A percentile compares a stretch with the other conserved stretches of the same genome.
Conservation (phyloP, 805 yeast species). For the Hanseniaspora taiwanica region DNA sequence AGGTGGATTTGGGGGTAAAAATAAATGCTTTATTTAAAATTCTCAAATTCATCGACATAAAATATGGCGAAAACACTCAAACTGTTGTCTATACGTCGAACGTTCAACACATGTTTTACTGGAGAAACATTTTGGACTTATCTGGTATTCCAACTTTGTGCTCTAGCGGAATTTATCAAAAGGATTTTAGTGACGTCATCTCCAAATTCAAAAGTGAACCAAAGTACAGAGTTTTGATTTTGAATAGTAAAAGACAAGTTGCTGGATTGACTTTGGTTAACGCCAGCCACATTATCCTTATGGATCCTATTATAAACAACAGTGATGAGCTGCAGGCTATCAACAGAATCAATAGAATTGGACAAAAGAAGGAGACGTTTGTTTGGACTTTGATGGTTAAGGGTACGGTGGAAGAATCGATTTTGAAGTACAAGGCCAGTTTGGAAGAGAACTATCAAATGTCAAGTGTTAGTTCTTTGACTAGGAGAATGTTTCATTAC, state of each 20-base stretch:
- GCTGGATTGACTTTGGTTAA: conserved; percentile 84
- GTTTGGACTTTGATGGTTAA: conserved; percentile 87
- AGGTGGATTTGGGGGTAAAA: conserved; percentile 64
- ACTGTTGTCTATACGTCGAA: conserved; percentile 85
- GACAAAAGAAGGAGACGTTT: conserved; percentile 67
- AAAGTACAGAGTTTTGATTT: conserved; percentile 64
- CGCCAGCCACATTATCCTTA: conserved; percentile 82
- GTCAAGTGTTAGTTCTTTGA: too few relatives aligned
- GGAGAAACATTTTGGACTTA: conserved; percentile 47
- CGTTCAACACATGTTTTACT: conserved; percentile 38
- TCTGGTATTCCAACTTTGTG: conserved; percentile 16
- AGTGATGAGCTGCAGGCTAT: conserved; percentile 86
- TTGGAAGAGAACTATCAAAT: too few relatives aligned
- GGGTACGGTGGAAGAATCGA: conserved; percentile 81
- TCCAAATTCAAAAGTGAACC: conserved; percentile 48
- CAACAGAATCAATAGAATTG: conserved; percentile 84
- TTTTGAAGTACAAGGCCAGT: conserved; percentile 31
- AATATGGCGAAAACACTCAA: conserved; percentile 44
- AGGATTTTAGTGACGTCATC: conserved; percentile 12
- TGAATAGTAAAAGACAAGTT: conserved; percentile 78
- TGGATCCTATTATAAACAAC: conserved; percentile 86
- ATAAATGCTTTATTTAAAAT: conserved; percentile 72
- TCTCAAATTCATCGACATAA: conserved; percentile 44
- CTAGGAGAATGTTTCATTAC: too few relatives aligned
- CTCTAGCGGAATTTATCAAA: conserved; percentile 7